Evolutionary conservation across 805 yeast genomes (phyloP).

Genomic region (Candida dajiaensis): DNA sequence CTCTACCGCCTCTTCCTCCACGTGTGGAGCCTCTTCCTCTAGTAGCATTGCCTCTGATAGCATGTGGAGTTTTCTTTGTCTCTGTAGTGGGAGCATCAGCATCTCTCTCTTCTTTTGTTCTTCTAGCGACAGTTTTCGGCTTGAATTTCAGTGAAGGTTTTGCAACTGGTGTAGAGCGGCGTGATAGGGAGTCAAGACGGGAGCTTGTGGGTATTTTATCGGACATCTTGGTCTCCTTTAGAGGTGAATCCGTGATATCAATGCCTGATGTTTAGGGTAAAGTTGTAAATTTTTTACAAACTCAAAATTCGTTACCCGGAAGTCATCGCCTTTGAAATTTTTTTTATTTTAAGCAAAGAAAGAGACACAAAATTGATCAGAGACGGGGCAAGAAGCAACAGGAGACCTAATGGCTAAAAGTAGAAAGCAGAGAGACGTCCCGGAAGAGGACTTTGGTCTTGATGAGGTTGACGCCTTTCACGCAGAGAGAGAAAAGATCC

Average conservation of each 20-base stretch:
- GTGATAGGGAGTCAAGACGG: slow-evolving; percentile 34
- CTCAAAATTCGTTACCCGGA: slow-evolving; percentile 5
- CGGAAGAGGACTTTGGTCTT: slow-evolving; percentile 37
- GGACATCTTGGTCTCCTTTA: slow-evolving; percentile 10
- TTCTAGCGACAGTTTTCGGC: slow-evolving; percentile 84
- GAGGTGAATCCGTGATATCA: not conserved
- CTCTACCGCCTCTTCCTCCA: slow-evolving; percentile 24
- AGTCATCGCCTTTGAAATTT: slow-evolving; percentile 4
- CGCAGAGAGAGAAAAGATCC: slow-evolving; percentile 48
- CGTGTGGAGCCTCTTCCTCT: slow-evolving; percentile 15
- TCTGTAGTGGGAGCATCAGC: slow-evolving; percentile 52
- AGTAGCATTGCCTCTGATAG: slow-evolving; percentile 5
- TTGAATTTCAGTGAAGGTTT: slow-evolving; percentile 66
- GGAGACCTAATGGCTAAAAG: slow-evolving; percentile 13
- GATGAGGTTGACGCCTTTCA: slow-evolving; percentile 70
- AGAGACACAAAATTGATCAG: not conserved
- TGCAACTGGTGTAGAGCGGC: slow-evolving; percentile 23
- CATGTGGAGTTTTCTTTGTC: slow-evolving; percentile 2
- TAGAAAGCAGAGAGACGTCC: slow-evolving; percentile 6
- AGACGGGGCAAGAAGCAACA: not conserved
- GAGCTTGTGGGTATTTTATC: slow-evolving; percentile 20
- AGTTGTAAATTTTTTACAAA: not conserved
- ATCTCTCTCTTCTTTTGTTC: slow-evolving; percentile 78
- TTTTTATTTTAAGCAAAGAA: not conserved
- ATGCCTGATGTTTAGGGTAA: not conserved